Evolutionary conservation across 768 basidiomycete genomes (phyloP).

Genomic region (Exidia glandulosa): DNA sequence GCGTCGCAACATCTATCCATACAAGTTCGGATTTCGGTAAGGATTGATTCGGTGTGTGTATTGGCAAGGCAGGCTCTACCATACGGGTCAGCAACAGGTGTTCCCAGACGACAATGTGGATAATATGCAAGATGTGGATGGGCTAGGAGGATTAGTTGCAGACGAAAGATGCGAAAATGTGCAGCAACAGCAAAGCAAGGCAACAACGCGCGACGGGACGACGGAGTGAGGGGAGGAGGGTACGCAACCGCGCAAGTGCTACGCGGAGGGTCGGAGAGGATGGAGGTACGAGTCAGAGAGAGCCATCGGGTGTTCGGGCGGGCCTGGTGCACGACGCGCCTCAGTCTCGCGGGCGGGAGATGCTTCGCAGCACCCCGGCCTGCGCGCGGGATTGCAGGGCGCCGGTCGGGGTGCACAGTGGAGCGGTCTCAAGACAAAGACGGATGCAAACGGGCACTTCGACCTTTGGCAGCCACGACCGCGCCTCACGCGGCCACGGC

Average conservation of each 20-base stretch:
- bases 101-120: no score
- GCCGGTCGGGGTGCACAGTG: background rate
- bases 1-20: no score
- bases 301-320: background rate
- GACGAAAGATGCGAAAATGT: no score
- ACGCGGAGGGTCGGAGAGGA: background rate
- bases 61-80: no score
- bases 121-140: background rate
- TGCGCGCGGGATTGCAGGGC: background rate
- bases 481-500: no score
- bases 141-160: background rate
- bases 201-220: background rate
- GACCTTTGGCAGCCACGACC: no score
- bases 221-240: background rate
- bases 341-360: background rate
- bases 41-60: no score
- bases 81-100: no score
- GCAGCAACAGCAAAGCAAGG: background rate
- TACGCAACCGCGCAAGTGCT: background rate
- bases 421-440: background rate
- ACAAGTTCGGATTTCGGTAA: no score
- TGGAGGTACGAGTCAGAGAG: background rate
- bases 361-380: background rate
- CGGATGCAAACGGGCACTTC: background rate
- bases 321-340: background rate